Evolutionary conservation across 371 early-diverging fungal species (phyloP).

Genomic region (Apophysomyces elegans): DNA sequence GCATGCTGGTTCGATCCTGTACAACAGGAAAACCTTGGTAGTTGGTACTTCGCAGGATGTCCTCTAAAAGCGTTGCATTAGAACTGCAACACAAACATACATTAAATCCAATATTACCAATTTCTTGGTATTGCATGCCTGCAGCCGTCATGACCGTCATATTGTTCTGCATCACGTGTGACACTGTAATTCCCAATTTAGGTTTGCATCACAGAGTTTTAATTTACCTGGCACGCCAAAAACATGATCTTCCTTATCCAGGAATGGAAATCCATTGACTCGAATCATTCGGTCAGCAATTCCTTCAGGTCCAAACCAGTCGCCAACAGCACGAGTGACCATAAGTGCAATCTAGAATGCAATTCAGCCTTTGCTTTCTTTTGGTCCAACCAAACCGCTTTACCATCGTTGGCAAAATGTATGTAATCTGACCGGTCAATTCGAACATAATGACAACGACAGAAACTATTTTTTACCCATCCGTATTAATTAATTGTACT

Average conservation of each 20-base stretch:
- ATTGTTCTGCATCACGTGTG: slow-evolving; percentile 66
- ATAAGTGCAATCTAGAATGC: slow-evolving; percentile 75
- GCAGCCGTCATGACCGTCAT: slow-evolving; percentile 61
- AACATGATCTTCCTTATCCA: slow-evolving; percentile 80
- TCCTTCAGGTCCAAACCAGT: slow-evolving; percentile 80
- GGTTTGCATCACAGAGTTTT: not conserved
- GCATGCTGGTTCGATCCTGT: slow-evolving; percentile 63
- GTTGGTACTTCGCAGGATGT: slow-evolving; percentile 53
- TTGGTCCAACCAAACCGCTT: not conserved
- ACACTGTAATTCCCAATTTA: slow-evolving; percentile 36
- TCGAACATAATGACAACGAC: slow-evolving; percentile 96
- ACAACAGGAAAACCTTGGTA: slow-evolving; percentile 90
- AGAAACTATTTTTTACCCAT: slow-evolving; percentile 53
- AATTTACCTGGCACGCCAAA: slow-evolving; percentile 60
- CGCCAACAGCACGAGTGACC: slow-evolving; percentile 88
- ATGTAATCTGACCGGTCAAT: slow-evolving; percentile 90
- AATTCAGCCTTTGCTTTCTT: not conserved
- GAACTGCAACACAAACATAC: not conserved
- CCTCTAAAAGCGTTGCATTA: slow-evolving; percentile 32
- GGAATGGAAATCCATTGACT: slow-evolving; percentile 85
- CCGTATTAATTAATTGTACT: not conserved
- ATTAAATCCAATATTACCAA: slow-evolving; percentile 29
- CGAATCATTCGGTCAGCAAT: slow-evolving; percentile 89
- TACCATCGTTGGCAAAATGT: slow-evolving; percentile 93
- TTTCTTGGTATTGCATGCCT: slow-evolving; percentile 48